Base-by-base conservation (phyloP, 2,329 filamentous ascomycete species). In the Alternaria atra region DNA sequence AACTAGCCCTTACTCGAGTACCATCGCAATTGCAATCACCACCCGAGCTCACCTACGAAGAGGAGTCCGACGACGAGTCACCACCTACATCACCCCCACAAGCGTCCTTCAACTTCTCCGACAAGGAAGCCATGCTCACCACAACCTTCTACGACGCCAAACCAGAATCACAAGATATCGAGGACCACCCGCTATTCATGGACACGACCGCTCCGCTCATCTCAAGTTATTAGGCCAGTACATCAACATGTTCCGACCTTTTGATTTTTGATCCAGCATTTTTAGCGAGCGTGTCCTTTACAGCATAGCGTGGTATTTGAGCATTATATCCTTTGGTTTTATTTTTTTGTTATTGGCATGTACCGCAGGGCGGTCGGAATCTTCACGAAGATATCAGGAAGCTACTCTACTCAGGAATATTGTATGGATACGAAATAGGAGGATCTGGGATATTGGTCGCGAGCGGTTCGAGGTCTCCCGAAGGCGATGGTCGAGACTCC, bases 11-110 rank as follows among this genome's bases (percentile, higher is more conserved):
- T 60, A 80, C 76, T 35, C 81, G 83, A 59, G 78, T 81, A 12
- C 72, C 79, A 55, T 77, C 78, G 58, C 76, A 79, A 73, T 77
- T 80, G 65, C 76, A 79, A 69, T 80, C 81, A 70, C 82, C 82
- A 60, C 83, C 83, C 43, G 82, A 84, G 73, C 82, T 84, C 64
- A 78, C 81, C 43, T 79, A 82, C 74, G 82, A 84, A 64, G 79
- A 80, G 39, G 80, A 82, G 66, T 82, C 80, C 5, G 82, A 84
- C 59, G 82, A 85, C 73, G 82, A 84, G 58, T 78, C 79, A 29
- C 80, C 81, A 58, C 83, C 82, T 50, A 73, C 77, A 44, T 83
- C 83, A 44, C 83, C 83, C 43, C 80, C 81, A 27, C 75, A 80
- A 63, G 66, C 78, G 20, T 73, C 74, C 12, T 74, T 84, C 70